Evolutionary conservation across 2,329 filamentous ascomycete genomes (phyloP), one percentile per base, ranked within the genome.

Genomic region (Sporothrix mexicana): DNA sequence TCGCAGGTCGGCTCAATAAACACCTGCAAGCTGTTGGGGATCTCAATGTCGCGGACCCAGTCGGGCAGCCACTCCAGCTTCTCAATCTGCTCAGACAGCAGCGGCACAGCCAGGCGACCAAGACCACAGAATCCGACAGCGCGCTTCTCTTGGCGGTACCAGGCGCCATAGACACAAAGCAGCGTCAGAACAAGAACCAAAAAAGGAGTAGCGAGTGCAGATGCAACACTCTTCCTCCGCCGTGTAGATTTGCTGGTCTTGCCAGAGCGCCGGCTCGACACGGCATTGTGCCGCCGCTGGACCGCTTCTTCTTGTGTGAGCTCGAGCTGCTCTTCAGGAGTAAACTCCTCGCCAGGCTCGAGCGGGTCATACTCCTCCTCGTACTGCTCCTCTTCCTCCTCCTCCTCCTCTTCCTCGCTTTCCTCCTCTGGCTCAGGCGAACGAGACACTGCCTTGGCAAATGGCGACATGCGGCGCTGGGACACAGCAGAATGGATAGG

Each of bases 61-160:
- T 64, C 83, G 10, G 89, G 88, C 61, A 93, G 85, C 10, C 94
- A 83, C 81, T 79, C 12, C 87, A 86, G 20, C 89, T 80, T 47
- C 36, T 72, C 74, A 2, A 74, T 49, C 68, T 73, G 71, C 7
- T 81, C 79, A 2, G 79, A 77, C 8, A 82, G 79, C 43, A 89
- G 79, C 75, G 84, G 79, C 45, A 82, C 84, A 1, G 86, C 88
- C 66, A 89, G 85, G 70, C 91, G 88, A 30, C 92, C 96, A 70
- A 97, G 88, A 13, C 95, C 94, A 80, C 96, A 99, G 79, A 97
- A 99, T 47, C 97, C 96, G 23, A 98, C 93, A 17, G 93, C 92
- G n/a, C 97, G 85, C 85, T 98, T 98, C 82, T 99, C 96, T 79
- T 97, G 93, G 67, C 95, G 88, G 84, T 95, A 99, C 88, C 95